These are phyloP conservation scores for Eudorina sp. DNA, from an alignment of 139 green algal species.

Conservation along the genomic window DNA sequence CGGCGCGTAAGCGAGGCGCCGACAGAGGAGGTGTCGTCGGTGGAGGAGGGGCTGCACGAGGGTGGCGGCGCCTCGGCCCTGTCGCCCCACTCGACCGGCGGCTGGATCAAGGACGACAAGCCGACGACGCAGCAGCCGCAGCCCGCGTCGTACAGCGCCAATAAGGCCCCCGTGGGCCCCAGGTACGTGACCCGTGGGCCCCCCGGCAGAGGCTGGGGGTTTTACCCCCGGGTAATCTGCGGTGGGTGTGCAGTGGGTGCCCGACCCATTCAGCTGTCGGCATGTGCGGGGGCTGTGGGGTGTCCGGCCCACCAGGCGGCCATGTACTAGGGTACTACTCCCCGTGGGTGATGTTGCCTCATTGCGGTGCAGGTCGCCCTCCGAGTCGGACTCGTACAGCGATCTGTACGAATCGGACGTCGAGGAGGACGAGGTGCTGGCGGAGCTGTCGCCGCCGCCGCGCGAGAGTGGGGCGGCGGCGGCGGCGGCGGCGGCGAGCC, in stretches of 20 bases:
- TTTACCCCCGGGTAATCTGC: too few relatives aligned
- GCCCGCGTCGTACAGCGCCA: too few relatives aligned
- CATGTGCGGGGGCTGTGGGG: too few relatives aligned
- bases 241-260: too few relatives aligned
- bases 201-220: too few relatives aligned
- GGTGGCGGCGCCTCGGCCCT: background rate
- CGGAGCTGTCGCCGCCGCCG: background rate
- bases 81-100: background rate
- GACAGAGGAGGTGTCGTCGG: background rate
- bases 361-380: background rate
- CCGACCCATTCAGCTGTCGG: too few relatives aligned
- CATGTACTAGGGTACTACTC: too few relatives aligned
- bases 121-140: too few relatives aligned
- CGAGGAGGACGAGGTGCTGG: conserved; percentile 21
- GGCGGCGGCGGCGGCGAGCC: background rate
- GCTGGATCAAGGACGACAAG: conserved; percentile 37
- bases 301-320: too few relatives aligned
- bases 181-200: too few relatives aligned
- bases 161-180: too few relatives aligned
- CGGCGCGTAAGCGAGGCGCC: conserved; percentile 7
- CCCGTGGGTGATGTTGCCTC: too few relatives aligned
- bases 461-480: background rate
- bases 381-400: background rate
- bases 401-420: background rate
- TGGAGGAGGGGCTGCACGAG: background rate